Percentiles rank a stretch among this genome's conserved stretches.
These are phyloP conservation scores for Cryptococcus sp. DNA, from an alignment of 1,284 basidiomycete genomes.

Conservation along the genomic window DNA sequence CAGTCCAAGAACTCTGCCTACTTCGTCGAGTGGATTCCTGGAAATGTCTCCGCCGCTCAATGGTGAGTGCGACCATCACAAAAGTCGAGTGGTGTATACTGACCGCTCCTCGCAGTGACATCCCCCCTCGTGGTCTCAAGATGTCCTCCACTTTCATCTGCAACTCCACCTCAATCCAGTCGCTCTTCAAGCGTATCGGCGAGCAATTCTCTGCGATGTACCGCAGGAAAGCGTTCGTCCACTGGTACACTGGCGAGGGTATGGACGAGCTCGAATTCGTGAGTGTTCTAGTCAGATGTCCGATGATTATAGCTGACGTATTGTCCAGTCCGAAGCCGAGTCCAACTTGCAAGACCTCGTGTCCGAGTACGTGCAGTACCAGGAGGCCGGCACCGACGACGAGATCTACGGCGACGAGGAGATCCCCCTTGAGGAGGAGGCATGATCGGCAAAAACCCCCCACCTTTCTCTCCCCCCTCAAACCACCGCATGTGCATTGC, in stretches of 20 bases:
- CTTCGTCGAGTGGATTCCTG: conserved; percentile 99
- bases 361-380: conserved; percentile 95
- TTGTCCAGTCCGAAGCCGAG: conserved; percentile 71
- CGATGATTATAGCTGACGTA: conserved; percentile 62
- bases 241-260: conserved; percentile 98
- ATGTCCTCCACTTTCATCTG: conserved; percentile 97
- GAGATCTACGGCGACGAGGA: conserved; percentile 56
- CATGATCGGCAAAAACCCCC: conserved; percentile 26
- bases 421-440: conserved; percentile 46
- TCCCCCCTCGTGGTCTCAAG: conserved; percentile 87
- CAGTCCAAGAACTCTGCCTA: conserved; percentile 97
- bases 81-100: background rate
- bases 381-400: conserved; percentile 68
- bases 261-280: conserved; percentile 96
- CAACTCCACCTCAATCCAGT: conserved; percentile 96
- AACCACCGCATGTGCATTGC: conserved; percentile 1
- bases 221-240: conserved; percentile 97
- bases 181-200: conserved; percentile 95
- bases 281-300: conserved; percentile 25
- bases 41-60: conserved; percentile 94
- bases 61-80: conserved; percentile 39
- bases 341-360: conserved; percentile 95
- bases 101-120: conserved; percentile 65
- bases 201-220: conserved; percentile 99
- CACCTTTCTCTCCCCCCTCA: conserved; percentile 7